Evolutionary conservation across 371 early-diverging fungal genomes (phyloP).

Genomic region (Syncephalastrum monosporum): DNA sequence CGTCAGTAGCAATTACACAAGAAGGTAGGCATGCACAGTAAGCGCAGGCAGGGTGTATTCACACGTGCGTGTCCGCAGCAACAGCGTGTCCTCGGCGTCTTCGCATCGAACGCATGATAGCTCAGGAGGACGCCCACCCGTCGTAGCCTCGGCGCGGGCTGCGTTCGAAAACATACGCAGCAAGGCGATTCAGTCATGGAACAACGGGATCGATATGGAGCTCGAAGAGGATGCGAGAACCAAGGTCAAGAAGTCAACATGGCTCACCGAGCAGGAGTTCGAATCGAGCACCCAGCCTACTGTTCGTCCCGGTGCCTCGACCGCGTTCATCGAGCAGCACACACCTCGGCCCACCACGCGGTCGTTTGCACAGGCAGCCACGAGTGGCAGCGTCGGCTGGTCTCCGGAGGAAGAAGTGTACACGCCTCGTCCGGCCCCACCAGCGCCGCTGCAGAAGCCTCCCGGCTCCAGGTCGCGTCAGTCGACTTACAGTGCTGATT

Average conservation of each 20-base stretch:
- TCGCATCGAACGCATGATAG: too few relatives aligned
- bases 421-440: neutral
- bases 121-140: too few relatives aligned
- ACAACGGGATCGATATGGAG: constrained; percentile 28
- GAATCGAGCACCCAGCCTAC: neutral
- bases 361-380: constrained; percentile 9
- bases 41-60: too few relatives aligned
- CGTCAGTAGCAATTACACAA: too few relatives aligned
- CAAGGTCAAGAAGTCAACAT: constrained; percentile 19
- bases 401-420: constrained; percentile 12
- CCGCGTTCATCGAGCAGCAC: neutral
- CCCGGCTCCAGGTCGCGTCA: neutral
- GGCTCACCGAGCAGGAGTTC: constrained; percentile 29
- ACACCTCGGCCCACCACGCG: neutral
- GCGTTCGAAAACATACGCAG: constrained; percentile 30
- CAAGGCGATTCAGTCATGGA: constrained; percentile 30
- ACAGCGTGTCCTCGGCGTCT: too few relatives aligned
- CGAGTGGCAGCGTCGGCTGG: constrained; percentile 2
- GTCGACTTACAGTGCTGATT: neutral
- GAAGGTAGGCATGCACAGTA: too few relatives aligned
- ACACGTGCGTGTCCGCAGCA: too few relatives aligned
- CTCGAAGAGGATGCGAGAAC: constrained; percentile 9
- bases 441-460: neutral
- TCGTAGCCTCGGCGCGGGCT: too few relatives aligned
- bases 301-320: neutral